Base-by-base conservation (phyloP, 108 stramenopile species). In the Cylindrotheca closterium region DNA sequence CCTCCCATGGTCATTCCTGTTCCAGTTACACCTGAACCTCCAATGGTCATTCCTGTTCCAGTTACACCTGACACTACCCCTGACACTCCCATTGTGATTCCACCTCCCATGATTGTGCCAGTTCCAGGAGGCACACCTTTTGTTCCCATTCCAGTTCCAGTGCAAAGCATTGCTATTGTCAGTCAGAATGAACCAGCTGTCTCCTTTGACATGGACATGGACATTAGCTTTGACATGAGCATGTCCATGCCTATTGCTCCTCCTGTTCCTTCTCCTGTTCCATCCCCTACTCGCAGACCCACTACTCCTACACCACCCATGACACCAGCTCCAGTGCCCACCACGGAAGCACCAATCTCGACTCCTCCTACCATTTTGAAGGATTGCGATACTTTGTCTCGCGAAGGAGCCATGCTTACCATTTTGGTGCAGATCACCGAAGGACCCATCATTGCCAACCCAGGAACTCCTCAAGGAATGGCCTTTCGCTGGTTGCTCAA, bases 381-480 rank as follows among this genome's bases (percentile, higher is more conserved):
- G 25, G 29, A 46, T 21, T 73, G 64, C 51, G 47, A 30, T n/a
- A 19, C 54, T 22, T 3, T 62, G 28, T 32, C 73, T 25, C 50
- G 66, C 26, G 65, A 61, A 21, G 66, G 67, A 30, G 60, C 33
- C 5, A 19, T 74, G 12, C 28, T 48, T 18, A 22, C n/a, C 31
- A 57, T 26, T n/a, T 46, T 74, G 15, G 31, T 49, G 5, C 29
- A 48, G 30, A 51, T 74, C 15, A 74, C 73, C 12, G 66, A 74
- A 17, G 47, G 23, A 19, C 42, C 73, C 27, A 55, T 62, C 22
- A 45, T 84, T 3, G n/a, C 47, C 8, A 66, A 84, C 27, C 53
- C 65, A 10, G 47, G 65, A 12, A 77, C 83, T 0, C 75, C 73
- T 17, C 83, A 84, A 66, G 83, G 83, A 50, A 31, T 58, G 56